Base-by-base conservation (phyloP, 2,329 filamentous ascomycete genomes). In the Botrytis deweyae region DNA sequence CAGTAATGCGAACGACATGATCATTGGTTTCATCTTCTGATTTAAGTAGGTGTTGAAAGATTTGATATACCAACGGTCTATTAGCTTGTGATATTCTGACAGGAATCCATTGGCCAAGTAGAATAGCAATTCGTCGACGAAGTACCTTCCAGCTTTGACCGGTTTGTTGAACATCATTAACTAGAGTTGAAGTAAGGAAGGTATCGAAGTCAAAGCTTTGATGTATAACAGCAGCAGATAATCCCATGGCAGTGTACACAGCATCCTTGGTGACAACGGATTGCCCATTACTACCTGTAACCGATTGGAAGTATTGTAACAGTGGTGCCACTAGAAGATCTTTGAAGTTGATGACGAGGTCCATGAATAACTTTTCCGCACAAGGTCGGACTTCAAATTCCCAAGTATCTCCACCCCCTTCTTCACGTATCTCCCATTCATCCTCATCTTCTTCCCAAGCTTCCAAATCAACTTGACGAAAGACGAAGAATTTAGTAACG, bases 391-490 rank as follows among this genome's bases (percentile, higher is more conserved):
- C 91, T 74, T 95, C 93, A 85, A 95, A 98, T 80, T 98, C 94
- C 88, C 93, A 98, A 1, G 92, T 93, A 78, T 94, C 93, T 52
- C 92, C 91, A 74, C 93, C 89, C 75, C 91, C 92, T 79, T 97
- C 94, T 84, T 98, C 94, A 79, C 92, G 90, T 76, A 93, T 91
- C 82, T 98, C 95, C 95, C 96, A 99, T 72, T 97, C 94, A 81
- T 99, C 94, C 0, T 95, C 94, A 74, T 97, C 94, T 80, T 97
- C 92, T 80, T 97, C 92, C 96, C 96, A 99, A 74, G 94, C 92
- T 75, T 94, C 90, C 1, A 98, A 88, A 82, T 99, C 96, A 70
- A 90, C 90, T 74, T 92, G 89, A 49, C 94, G 90, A 82, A 98
- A 96, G 55, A 96, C 88, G 81, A 99, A 96, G 77, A 97, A 93